Base-by-base conservation (phyloP, 2,329 filamentous ascomycete species). In the Sporothrix curviconia region DNA sequence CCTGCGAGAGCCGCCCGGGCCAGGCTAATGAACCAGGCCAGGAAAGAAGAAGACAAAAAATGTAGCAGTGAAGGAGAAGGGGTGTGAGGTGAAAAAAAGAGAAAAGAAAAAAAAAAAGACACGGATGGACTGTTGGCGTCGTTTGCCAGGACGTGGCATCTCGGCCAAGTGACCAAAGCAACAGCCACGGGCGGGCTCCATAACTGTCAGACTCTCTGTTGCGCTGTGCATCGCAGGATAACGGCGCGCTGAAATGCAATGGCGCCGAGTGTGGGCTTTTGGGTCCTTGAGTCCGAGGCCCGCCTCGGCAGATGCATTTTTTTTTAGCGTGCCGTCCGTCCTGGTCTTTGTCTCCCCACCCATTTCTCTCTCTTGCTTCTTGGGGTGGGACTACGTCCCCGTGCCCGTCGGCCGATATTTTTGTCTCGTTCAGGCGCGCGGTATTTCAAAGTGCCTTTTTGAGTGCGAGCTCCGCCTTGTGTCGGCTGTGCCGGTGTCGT, bases 251-350 rank as follows among this genome's bases (percentile, higher is more conserved):
- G 28, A 34, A 24, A 34, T 34, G 19, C 9, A 15, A 30, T 55
- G 52, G 30, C 32, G 52, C 52, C 52, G 52, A 55, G 32, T 22
- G n/a, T n/a, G n/a, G n/a, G n/a, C 12, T 36, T 25, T 37, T 44
- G 52, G 19, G 28, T 30, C 15, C 28, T 28, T 39, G 36, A 44
- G 42, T 30, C 42, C 34, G 53, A 55, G 42, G 53, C 30, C 42
- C 53, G 53, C 39, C n/a, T 55, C 42, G 53, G 42, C 42, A 55
- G 40, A 39, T 49, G 53, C n/a, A 19, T 47, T 25, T 55, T 32
- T 34, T 22, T 9, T 17, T 17, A 17, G 8, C 34, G 28, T 30
- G 19, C n/a, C 15, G 9, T 17, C n/a, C n/a, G n/a, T n/a, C n/a
- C n/a, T n/a, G n/a, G n/a, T n/a, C n/a, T n/a, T n/a, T n/a, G n/a